phyloP scores from a whole-genome alignment of 768 basidiomycete species.

The Amyloporia xantha region DNA sequence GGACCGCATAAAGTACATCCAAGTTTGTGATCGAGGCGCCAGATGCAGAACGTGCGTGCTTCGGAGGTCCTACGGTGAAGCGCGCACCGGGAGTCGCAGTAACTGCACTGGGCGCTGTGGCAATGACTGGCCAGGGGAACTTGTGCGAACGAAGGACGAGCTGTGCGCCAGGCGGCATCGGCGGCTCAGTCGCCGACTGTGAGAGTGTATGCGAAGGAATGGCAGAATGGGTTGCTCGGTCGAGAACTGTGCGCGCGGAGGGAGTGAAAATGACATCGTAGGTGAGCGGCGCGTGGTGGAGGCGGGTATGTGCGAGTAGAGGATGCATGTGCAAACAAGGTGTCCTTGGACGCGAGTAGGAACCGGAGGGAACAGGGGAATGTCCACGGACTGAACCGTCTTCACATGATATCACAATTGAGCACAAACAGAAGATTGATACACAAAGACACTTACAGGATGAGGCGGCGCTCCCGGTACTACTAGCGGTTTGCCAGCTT shows the following conservation, averaged over 20 bases:
- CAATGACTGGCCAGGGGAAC: slow-evolving; percentile 56
- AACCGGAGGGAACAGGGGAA: slow-evolving; percentile 11
- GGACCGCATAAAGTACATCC: slow-evolving; percentile 55
- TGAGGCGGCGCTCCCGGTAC: slow-evolving; percentile 21
- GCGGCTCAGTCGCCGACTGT: slow-evolving; percentile 61
- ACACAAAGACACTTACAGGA: slow-evolving; percentile 32
- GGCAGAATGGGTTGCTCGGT: slow-evolving; percentile 44
- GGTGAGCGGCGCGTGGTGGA: slow-evolving; percentile 54
- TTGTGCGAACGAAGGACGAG: slow-evolving; percentile 50
- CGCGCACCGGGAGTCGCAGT: slow-evolving; percentile 12
- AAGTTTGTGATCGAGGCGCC: slow-evolving; percentile 44
- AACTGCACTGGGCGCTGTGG: slow-evolving; percentile 22
- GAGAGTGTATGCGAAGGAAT: slow-evolving; percentile 50
- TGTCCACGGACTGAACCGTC: slow-evolving; percentile 18
- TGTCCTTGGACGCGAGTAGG: slow-evolving; percentile 22
- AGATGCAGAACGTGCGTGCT: neutral
- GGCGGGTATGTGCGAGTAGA: slow-evolving; percentile 47
- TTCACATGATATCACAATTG: slow-evolving; percentile 1
- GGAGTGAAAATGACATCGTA: slow-evolving; percentile 55
- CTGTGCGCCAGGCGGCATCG: slow-evolving; percentile 35
- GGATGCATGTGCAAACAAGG: slow-evolving; percentile 54
- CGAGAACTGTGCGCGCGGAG: slow-evolving; percentile 50
- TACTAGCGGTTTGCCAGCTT: slow-evolving; percentile 37
- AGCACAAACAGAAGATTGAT: slow-evolving; percentile 3
- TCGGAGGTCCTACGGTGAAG: slow-evolving; percentile 25